Conservation (phyloP, 192 early-diverging fungal genomes). For the Coemansia sp. region DNA sequence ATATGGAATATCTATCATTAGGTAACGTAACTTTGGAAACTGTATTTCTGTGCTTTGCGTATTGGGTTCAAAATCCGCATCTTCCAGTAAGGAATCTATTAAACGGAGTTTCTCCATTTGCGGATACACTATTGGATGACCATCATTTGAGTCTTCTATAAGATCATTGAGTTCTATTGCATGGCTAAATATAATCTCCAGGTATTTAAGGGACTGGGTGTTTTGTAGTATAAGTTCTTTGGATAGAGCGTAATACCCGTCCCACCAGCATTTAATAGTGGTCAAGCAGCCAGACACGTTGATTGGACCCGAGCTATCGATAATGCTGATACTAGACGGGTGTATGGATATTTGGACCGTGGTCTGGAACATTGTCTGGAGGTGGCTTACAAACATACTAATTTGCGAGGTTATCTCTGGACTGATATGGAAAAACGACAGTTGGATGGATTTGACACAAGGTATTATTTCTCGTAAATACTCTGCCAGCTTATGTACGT, state of each 20-base stretch:
- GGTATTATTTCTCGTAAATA: background rate
- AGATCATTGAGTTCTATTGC: background rate
- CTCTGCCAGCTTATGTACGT: background rate
- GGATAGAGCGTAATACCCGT: background rate
- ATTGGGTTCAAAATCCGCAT: background rate
- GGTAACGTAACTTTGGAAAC: background rate
- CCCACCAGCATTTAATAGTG: background rate
- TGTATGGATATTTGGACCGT: background rate
- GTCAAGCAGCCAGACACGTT: background rate
- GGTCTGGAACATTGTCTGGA: background rate
- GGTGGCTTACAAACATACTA: background rate
- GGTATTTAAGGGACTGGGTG: background rate
- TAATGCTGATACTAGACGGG: background rate
- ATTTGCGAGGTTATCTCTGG: background rate
- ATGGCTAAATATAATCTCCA: slow-evolving; percentile 2
- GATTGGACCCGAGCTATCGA: background rate
- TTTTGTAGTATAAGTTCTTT: background rate
- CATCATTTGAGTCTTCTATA: background rate
- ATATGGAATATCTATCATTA: background rate
- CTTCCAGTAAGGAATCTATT: background rate
- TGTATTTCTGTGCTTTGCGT: background rate
- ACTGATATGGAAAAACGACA: background rate
- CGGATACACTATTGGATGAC: background rate
- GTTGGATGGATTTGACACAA: background rate
- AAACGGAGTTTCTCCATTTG: background rate